A percentile compares a stretch with the other conserved stretches of the same genome.
Conservation (phyloP, 306 rosid species). For the Morella rubra region DNA sequence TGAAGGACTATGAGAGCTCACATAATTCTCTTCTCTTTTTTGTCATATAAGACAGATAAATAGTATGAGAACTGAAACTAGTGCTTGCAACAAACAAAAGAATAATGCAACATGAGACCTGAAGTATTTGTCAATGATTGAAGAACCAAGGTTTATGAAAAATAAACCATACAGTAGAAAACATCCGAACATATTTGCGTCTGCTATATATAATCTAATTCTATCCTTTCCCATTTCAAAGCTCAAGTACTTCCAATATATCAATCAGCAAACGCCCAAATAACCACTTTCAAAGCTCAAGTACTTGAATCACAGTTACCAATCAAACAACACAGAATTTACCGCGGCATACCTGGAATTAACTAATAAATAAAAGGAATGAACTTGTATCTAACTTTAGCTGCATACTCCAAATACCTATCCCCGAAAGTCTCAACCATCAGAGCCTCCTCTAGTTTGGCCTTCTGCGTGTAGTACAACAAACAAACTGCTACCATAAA, state of each 20-base stretch:
- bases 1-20: background rate
- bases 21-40: background rate
- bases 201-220: conserved; percentile 17
- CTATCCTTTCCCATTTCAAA: conserved; percentile 9
- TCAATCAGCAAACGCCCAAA: too few relatives aligned
- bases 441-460: conserved; percentile 77
- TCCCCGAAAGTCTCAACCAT: conserved; percentile 87
- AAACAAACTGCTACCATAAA: conserved; percentile 63
- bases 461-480: conserved; percentile 82
- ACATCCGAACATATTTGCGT: background rate
- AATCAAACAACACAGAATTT: conserved; percentile 14
- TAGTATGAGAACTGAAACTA: background rate
- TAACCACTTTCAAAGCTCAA: conserved; percentile 16
- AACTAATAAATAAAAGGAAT: conserved; percentile 79
- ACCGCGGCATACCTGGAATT: conserved; percentile 22
- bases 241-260: conserved; percentile 23
- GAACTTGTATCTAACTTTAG: conserved; percentile 73
- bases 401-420: conserved; percentile 67
- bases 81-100: background rate
- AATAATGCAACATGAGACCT: background rate
- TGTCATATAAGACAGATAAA: too few relatives aligned
- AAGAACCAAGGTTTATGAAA: background rate
- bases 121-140: background rate
- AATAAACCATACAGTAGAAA: conserved; percentile 2
- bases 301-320: conserved; percentile 27